These are phyloP conservation scores for Eucalyptus sp. DNA, from an alignment of 345 rosid species.

Conservation along the genomic window DNA sequence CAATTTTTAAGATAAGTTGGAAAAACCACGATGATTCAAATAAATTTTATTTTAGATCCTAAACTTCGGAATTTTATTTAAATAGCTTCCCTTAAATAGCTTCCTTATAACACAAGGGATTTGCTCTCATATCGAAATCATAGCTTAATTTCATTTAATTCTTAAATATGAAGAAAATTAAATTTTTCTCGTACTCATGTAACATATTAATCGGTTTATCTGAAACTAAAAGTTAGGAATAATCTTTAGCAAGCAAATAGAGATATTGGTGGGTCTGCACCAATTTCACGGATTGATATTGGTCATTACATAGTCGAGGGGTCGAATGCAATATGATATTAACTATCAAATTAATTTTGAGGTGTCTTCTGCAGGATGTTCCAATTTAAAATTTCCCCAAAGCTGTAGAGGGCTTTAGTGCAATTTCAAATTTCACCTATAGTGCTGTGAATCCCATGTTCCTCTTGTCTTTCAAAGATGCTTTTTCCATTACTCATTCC, in stretches of 20 bases:
- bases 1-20: not conserved
- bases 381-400: not conserved
- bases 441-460: not conserved
- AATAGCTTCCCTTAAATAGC: too few species aligned
- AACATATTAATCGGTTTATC: accelerated
- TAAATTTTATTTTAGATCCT: not conserved
- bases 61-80: too few species aligned
- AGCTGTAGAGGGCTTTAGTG: not conserved
- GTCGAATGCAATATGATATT: not conserved
- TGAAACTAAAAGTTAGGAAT: not conserved
- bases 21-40: not conserved
- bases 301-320: not conserved
- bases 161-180: not conserved
- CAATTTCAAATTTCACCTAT: not conserved
- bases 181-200: accelerated
- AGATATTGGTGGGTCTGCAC: not conserved
- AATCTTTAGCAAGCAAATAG: not conserved
- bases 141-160: not conserved
- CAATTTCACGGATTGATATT: not conserved
- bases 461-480: not conserved
- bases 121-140: not conserved
- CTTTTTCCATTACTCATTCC: not conserved
- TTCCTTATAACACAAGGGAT: not conserved
- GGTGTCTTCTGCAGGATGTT: not conserved
- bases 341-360: not conserved